Evolutionary conservation across 495 filamentous ascomycete species (phyloP), one percentile per base, ranked within the genome.

Genomic region (Penicillium lividum): DNA sequence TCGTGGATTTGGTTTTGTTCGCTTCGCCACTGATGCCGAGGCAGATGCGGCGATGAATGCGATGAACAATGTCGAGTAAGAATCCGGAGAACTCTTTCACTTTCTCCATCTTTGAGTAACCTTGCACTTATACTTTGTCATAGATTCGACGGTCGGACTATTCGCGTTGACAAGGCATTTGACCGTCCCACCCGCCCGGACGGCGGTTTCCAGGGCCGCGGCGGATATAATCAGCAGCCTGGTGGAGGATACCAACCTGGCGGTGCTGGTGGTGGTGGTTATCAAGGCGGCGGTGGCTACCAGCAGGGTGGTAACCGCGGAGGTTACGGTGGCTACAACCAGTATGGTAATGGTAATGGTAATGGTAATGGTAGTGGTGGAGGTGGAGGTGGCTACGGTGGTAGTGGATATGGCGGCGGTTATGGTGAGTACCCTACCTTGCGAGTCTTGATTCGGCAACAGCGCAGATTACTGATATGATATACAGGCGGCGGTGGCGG

Each of bases 11-110:
- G 94, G 94, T 27, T 99, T 99, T 72, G 92, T 99, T 47, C 87
- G 91, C 60, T 99, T 92, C 75, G 72, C 82, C 42, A 84, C 81
- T 55, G 91, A 96, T 18, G 70, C 82, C n/a, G 91, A 96, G 62
- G 94, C 95, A 34, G 85, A 94, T 56, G 76, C 78, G 45, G 94
- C 94, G 31, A 94, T 95, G 70, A 65, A 72, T 4, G 77, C 72
- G 33, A 97, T 98, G 94, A 96, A 98, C 79, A 93, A 95, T 73
- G 80, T 89, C 56, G 94, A 98, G 94, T 97, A 80, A 73, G 88
- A 69, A 48, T 49, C 27, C 33, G 31, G 48, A 45, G 27, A 16
- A 27, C 7, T 16, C 29, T 13, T 49, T 43, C 44, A 7, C 53
- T 40, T 7, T 22, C 15, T 28, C 4, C 31, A 52, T 27, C n/a